Conservation (phyloP, 805 yeast genomes). For the Hanseniaspora nectarophila region DNA sequence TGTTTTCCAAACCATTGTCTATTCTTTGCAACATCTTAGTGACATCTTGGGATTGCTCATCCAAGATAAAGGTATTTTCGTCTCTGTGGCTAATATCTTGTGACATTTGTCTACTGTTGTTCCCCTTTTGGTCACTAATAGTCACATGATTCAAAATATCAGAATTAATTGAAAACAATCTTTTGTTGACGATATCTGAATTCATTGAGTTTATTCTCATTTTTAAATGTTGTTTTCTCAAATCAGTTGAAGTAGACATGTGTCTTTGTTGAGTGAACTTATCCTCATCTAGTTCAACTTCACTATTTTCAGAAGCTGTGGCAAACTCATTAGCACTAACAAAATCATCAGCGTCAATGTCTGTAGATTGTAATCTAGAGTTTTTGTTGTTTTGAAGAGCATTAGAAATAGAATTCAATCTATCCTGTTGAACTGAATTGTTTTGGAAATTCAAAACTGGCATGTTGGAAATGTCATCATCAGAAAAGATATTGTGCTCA, state of each 20-base stretch:
- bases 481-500: neutral
- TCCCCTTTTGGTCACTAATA: constrained; percentile 2
- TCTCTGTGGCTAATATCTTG: neutral
- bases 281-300: neutral
- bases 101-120: constrained; percentile 4
- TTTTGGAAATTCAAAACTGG: neutral
- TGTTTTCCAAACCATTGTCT: neutral
- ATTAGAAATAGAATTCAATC: neutral
- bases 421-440: neutral
- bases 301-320: neutral
- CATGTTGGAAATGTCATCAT: neutral
- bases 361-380: constrained; percentile 1
- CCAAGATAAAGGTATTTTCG: neutral
- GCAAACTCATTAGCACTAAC: constrained; percentile 1
- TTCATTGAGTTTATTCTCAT: neutral
- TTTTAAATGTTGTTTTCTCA: neutral
- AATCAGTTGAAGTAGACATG: neutral
- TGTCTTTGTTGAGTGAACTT: neutral
- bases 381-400: neutral
- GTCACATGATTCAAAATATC: constrained; percentile 1
- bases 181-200: neutral
- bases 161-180: constrained; percentile 1
- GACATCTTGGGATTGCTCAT: neutral
- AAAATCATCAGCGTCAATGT: neutral
- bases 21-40: neutral